Conservation (phyloP, 2,329 filamentous ascomycete genomes). For the Fusarium chlamydosporum region DNA sequence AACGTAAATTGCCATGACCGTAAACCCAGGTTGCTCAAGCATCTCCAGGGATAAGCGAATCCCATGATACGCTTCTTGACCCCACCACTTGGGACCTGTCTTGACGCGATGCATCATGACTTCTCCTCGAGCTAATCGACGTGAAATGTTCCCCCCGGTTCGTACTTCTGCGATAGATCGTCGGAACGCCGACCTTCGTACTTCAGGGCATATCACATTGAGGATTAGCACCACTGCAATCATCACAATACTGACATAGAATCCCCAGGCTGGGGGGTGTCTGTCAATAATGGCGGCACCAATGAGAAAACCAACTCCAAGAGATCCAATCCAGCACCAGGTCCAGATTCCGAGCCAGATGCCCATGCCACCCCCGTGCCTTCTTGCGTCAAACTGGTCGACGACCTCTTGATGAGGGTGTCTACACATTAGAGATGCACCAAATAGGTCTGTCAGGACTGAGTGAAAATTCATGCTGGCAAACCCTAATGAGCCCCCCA, state of each 20-base stretch:
- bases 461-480: constrained; percentile 83
- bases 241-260: constrained; percentile 79
- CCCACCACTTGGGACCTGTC: constrained; percentile 82
- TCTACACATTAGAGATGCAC: constrained; percentile 79
- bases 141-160: constrained; percentile 65
- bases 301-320: constrained; percentile 78
- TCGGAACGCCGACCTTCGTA: constrained; percentile 76
- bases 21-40: constrained; percentile 80
- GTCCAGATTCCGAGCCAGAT: constrained; percentile 85
- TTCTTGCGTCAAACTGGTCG: constrained; percentile 75
- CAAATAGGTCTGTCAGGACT: constrained; percentile 80
- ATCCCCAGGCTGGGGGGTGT: constrained; percentile 78
- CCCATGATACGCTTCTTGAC: constrained; percentile 80
- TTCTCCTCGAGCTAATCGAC: constrained; percentile 77
- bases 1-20: constrained; percentile 78
- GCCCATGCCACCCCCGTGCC: constrained; percentile 83
- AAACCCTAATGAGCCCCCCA: constrained; percentile 79
- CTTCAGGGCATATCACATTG: constrained; percentile 80
- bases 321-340: constrained; percentile 80
- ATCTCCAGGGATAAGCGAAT: constrained; percentile 76
- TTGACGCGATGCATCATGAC: constrained; percentile 81
- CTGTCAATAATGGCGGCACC: constrained; percentile 78
- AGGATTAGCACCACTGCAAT: constrained; percentile 75
- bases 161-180: constrained; percentile 76
- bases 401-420: constrained; percentile 81